A percentile compares a stretch with the other conserved stretches of the same genome.
These are phyloP conservation scores for Coelastrella sp. DNA, from an alignment of 139 green algal species.

Conservation along the genomic window DNA sequence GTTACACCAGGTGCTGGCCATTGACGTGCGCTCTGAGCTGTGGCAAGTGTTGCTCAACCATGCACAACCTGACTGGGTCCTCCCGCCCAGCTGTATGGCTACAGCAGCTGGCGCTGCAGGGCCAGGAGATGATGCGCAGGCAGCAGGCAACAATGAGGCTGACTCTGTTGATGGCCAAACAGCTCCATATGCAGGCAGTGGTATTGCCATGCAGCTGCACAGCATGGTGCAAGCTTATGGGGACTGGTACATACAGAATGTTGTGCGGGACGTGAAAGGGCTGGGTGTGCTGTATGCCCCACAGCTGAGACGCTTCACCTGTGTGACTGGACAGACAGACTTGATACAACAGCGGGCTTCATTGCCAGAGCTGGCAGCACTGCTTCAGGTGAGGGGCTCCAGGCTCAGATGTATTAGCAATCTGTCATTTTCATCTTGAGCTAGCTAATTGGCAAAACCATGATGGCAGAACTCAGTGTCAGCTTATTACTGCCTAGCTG, in stretches of 20 bases:
- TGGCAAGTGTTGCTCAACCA: conserved; percentile 40
- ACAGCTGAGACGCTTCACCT: conserved; percentile 33
- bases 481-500: too few relatives aligned
- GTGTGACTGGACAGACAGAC: neutral
- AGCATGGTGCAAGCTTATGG: conserved; percentile 34
- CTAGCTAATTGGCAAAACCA: too few relatives aligned
- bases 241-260: conserved; percentile 37
- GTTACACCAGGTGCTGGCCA: conserved; percentile 2
- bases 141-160: neutral
- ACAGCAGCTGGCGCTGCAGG: neutral
- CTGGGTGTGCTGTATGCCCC: conserved; percentile 46
- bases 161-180: neutral
- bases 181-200: neutral
- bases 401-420: too few relatives aligned
- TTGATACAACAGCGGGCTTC: neutral
- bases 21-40: neutral
- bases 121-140: neutral
- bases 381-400: conserved; percentile 34
- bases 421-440: too few relatives aligned
- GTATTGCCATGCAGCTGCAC: conserved; percentile 20
- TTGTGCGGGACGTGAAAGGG: conserved; percentile 30
- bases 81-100: neutral
- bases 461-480: too few relatives aligned
- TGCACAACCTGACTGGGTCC: conserved; percentile 42
- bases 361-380: conserved; percentile 38